A percentile compares a stretch with the other conserved stretches of the same genome.
Conservation (phyloP, 176 grass and related monocot species). For the Oryza nivara region DNA sequence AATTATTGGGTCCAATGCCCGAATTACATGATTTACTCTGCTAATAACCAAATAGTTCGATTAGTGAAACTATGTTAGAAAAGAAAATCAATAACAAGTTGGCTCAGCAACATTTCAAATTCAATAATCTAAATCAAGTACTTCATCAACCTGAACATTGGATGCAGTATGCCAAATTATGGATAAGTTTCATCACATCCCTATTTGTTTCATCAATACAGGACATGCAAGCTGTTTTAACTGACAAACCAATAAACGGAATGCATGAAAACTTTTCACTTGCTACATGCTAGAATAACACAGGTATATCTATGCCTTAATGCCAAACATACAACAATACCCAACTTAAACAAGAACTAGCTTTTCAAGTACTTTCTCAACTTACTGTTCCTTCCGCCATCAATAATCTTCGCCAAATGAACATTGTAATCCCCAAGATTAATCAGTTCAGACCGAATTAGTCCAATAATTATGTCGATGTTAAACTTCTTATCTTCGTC, state of each 20-base stretch:
- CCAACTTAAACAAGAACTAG: not conserved
- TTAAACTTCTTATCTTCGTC: conserved; percentile 94
- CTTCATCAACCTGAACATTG: not conserved
- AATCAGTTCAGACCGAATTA: conserved; percentile 88
- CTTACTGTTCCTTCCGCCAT: conserved; percentile 92
- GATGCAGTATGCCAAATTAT: conserved; percentile 3
- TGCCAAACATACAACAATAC: not conserved
- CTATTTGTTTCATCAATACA: not conserved
- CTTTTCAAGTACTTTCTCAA: conserved; percentile 31
- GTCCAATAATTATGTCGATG: conserved; percentile 66
- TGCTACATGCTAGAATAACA: not conserved
- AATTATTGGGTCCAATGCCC: not conserved
- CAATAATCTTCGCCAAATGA: conserved; percentile 94
- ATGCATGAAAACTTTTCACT: not conserved
- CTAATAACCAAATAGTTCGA: not conserved
- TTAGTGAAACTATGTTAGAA: not conserved
- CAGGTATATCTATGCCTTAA: not conserved
- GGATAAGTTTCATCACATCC: not conserved
- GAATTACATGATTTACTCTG: not conserved
- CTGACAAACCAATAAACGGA: not conserved
- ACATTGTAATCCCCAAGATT: conserved; percentile 86
- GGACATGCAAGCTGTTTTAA: not conserved
- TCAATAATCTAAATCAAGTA: not conserved
- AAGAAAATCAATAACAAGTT: not conserved
- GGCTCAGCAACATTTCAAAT: not conserved